Evolutionary conservation across 306 rosid species (phyloP), one percentile per base, ranked within the genome.

Genomic region (Vigna unguiculata): DNA sequence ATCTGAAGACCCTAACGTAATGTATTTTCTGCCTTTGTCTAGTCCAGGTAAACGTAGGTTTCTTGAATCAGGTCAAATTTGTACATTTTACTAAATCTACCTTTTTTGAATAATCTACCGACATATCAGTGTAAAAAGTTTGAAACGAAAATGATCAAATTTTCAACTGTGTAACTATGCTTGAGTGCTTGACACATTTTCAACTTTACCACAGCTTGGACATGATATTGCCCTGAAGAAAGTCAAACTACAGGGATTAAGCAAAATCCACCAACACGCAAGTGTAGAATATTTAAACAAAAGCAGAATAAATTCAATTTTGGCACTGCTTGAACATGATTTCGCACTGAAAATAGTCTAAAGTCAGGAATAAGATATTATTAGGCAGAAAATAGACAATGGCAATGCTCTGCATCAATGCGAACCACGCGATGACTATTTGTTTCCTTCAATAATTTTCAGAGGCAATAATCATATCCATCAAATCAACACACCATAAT

Each of bases 381-480:
- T 43, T 49, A 43, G 78, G 58, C 55, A n/a, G 72, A 59, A 71
- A 70, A 22, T 36, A 69, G 13, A 9, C 3, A 28, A 45, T 4
- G 16, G n/a, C 19, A 60, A 28, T 46, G 46, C 46, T 3, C 19
- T 11, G 15, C 15, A 48, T 71, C 32, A 59, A n/a, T 28, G 14
- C 41, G 41, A 77, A 53, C 45, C 43, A 15, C 3, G 15, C 48
- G 7, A 57, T 67, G 69, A 77, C 69, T 51, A 57, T 55, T 54
- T 55, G 68, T 45, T 67, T 54, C 48, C 32, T 67, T 77, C 45
- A 57, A 68, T 55, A 77, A 76, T 38, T 63, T 52, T 24, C 9
- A 9, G 14, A 19, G 43, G 73, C 64, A 34, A 25, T 2, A 67
- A 43, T 67, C 75, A 69, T 54, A 67, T 67, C 0, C 1, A 32